Evolutionary conservation across 345 rosid genomes (phyloP).

Genomic region (Ricinus communis): DNA sequence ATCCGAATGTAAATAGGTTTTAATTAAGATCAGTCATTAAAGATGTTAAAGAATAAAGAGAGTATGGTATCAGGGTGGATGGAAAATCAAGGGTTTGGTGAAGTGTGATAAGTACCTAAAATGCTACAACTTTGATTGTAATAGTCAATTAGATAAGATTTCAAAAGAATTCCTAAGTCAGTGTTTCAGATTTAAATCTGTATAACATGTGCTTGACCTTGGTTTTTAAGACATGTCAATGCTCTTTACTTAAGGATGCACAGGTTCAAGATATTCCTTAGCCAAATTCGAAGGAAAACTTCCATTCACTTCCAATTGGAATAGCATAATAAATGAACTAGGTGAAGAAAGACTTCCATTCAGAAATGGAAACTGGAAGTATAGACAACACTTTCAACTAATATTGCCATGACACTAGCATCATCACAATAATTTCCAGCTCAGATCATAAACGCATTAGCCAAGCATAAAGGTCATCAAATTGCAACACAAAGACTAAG

Average conservation of each 20-base stretch:
- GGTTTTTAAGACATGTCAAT: background rate
- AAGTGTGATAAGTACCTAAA: background rate
- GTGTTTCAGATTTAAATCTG: background rate
- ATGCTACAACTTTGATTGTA: no score
- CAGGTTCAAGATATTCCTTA: background rate
- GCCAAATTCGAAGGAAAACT: background rate
- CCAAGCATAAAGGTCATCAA: conserved; percentile 1
- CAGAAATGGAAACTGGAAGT: background rate
- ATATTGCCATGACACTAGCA: background rate
- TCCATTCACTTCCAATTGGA: background rate
- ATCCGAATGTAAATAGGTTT: background rate
- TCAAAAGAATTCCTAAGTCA: background rate
- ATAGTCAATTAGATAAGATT: background rate
- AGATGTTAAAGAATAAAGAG: no score
- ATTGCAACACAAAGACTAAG: background rate
- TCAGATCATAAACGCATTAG: background rate
- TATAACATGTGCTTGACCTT: background rate
- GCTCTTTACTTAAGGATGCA: background rate
- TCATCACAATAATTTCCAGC: background rate
- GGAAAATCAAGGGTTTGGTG: background rate
- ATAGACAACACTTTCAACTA: background rate
- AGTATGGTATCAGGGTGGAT: no score
- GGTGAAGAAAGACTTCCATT: background rate
- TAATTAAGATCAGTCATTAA: no score
- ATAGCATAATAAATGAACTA: background rate